Conservation (phyloP, 257 asterid genomes). For the Nicotiana benthamiana region DNA sequence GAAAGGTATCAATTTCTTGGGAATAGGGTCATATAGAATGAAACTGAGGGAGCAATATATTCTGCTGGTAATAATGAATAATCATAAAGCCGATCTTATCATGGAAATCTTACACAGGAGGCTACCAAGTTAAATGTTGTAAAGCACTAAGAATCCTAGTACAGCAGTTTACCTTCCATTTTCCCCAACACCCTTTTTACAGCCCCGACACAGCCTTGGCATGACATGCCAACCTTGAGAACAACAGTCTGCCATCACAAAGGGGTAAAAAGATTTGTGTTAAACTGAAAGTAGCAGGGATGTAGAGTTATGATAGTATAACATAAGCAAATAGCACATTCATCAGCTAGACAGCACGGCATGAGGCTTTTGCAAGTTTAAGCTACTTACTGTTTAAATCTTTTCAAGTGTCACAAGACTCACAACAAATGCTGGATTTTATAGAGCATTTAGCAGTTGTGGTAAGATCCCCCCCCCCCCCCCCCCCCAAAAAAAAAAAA, state of each 20-base stretch:
- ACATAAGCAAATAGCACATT: background rate
- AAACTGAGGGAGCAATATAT: background rate
- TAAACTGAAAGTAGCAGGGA: background rate
- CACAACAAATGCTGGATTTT: too few species aligned
- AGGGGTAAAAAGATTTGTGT: background rate
- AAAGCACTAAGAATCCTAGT: background rate
- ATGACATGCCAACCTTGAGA: constrained; percentile 69
- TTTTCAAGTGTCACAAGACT: background rate
- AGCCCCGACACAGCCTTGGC: constrained; percentile 69
- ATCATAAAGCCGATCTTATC: background rate
- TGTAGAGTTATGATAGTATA: background rate
- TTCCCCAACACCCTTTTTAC: constrained; percentile 61
- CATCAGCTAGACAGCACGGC: background rate
- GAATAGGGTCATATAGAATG: background rate
- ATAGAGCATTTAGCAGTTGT: too few species aligned
- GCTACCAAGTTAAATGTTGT: background rate
- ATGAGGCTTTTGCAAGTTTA: background rate
- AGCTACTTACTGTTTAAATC: background rate
- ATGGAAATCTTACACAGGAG: background rate
- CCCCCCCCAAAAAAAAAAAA: background rate
- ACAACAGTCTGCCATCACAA: constrained; percentile 56
- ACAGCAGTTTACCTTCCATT: constrained; percentile 37
- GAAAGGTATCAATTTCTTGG: background rate
- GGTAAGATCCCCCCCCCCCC: too few species aligned
- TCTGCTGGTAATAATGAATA: background rate